Conservation (phyloP, 441 rosid genomes). For the Omphalea diandra region DNA sequence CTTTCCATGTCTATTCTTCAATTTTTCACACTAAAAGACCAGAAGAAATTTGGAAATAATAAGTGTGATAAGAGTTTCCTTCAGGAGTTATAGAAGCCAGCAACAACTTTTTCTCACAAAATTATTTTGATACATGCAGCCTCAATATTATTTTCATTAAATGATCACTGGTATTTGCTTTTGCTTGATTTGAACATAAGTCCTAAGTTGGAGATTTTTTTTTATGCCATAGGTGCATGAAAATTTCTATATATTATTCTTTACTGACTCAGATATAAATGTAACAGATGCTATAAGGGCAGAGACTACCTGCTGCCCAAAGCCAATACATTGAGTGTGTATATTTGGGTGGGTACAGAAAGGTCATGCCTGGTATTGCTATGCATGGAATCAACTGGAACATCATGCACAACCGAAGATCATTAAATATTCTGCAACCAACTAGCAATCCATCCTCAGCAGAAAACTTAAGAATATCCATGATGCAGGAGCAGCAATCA, state of each 20-base stretch:
- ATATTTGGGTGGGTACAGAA: conserved; percentile 68
- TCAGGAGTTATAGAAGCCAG: not conserved
- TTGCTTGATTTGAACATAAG: not conserved
- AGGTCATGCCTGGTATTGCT: conserved; percentile 58
- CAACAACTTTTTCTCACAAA: not conserved
- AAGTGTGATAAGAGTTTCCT: not conserved
- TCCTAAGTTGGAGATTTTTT: not conserved
- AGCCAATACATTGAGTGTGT: conserved; percentile 81
- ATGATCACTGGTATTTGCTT: not conserved
- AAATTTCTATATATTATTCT: not conserved
- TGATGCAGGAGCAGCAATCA: conserved; percentile 6
- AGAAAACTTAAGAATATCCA: conserved; percentile 26
- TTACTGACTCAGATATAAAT: not conserved
- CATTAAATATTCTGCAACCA: conserved; percentile 91
- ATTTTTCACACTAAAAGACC: not conserved
- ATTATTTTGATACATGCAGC: not conserved
- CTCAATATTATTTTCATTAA: not conserved
- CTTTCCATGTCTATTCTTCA: not conserved
- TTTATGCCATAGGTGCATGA: not conserved
- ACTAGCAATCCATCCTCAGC: conserved; percentile 41
- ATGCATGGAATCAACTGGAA: conserved; percentile 81
- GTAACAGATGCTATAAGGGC: not conserved
- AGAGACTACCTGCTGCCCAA: conserved; percentile 60
- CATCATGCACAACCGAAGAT: conserved; percentile 85
- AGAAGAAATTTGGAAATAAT: not conserved